Conservation (phyloP, 306 rosid species). For the Corylus avellana region DNA sequence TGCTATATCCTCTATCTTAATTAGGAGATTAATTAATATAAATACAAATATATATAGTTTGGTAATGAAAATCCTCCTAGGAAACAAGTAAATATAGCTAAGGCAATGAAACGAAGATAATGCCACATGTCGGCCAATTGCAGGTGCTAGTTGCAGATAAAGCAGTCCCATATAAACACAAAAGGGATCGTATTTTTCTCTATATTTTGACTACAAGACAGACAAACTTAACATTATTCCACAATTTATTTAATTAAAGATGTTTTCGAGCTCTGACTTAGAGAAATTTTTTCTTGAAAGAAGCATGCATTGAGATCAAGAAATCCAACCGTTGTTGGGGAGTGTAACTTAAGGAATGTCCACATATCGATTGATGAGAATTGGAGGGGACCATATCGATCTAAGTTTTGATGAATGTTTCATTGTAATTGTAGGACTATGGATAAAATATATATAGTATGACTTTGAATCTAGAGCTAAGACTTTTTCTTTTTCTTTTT, state of each 20-base stretch:
- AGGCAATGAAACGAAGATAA: conserved; percentile 31
- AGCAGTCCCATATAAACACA: conserved; percentile 25
- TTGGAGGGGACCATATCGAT: conserved; percentile 71
- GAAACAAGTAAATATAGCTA: background rate
- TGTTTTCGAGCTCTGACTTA: conserved; percentile 27
- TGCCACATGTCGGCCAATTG: conserved; percentile 59
- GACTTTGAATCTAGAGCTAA: conserved; percentile 36
- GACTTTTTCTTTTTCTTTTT: too few relatives aligned
- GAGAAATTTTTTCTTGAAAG: conserved; percentile 34
- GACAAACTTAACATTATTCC: conserved; percentile 19
- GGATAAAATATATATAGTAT: background rate
- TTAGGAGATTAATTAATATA: background rate
- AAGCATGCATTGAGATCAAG: conserved; percentile 24
- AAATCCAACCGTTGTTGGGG: conserved; percentile 25
- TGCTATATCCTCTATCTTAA: background rate
- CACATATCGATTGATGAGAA: conserved; percentile 29
- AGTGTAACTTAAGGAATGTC: conserved; percentile 49
- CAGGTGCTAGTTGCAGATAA: conserved; percentile 30
- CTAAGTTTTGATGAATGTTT: conserved; percentile 34
- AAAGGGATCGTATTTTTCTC: conserved; percentile 23
- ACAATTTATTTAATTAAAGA: conserved; percentile 15
- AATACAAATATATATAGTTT: background rate
- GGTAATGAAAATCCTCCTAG: background rate
- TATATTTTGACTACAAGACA: conserved; percentile 29
- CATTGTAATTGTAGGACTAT: conserved; percentile 24